Conservation (phyloP, 768 basidiomycete species). For the Pisolithus tinctorius region DNA sequence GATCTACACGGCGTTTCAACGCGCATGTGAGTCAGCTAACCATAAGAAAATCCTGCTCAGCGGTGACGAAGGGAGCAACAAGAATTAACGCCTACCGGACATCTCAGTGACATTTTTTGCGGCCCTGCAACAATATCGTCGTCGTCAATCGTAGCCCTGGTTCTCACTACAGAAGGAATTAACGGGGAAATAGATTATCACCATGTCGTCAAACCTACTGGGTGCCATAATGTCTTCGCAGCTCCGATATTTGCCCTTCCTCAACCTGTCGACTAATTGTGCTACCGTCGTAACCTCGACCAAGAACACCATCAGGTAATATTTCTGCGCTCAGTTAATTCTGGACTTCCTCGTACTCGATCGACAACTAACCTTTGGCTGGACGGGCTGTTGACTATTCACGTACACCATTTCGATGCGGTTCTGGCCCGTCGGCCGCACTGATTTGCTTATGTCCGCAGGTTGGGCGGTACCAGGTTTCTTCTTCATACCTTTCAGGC, state of each 20-base stretch:
- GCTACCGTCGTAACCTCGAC: constrained; percentile 72
- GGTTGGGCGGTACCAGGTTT: constrained; percentile 93
- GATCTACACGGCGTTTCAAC: constrained; percentile 84
- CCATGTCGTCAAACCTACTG: constrained; percentile 42
- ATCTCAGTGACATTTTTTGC: constrained; percentile 87
- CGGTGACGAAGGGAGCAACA: background rate
- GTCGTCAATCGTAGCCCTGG: constrained; percentile 54
- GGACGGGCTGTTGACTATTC: constrained; percentile 74
- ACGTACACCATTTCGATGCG: constrained; percentile 86
- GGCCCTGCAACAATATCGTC: constrained; percentile 90
- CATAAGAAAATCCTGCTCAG: constrained; percentile 2
- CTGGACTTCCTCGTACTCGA: background rate
- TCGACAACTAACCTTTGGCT: constrained; percentile 51
- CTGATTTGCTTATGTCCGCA: constrained; percentile 50
- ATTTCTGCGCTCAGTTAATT: constrained; percentile 52
- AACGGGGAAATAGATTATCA: background rate
- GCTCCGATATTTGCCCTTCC: constrained; percentile 58
- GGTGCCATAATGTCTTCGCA: constrained; percentile 57
- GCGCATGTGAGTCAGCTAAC: constrained; percentile 78
- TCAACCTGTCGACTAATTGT: constrained; percentile 61
- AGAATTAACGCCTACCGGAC: constrained; percentile 62
- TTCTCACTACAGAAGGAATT: constrained; percentile 39
- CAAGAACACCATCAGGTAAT: constrained; percentile 77
- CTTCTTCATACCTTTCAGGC: constrained; percentile 90
- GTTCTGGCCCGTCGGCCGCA: constrained; percentile 43